Evolutionary conservation across 768 basidiomycete genomes (phyloP).

Genomic region (Hericium alpestre): DNA sequence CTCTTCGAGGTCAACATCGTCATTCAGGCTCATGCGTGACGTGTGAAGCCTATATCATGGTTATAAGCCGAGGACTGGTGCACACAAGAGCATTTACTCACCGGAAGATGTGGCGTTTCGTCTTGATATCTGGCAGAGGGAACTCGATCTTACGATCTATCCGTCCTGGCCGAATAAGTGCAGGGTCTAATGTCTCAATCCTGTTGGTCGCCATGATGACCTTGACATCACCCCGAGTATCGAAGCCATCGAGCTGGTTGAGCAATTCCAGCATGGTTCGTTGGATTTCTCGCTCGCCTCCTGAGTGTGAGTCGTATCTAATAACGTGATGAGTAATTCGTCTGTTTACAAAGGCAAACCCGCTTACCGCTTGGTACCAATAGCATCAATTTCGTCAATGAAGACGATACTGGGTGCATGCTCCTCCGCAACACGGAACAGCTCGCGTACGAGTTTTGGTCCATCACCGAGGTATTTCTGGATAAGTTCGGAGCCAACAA

Average conservation of each 20-base stretch:
- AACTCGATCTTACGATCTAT: constrained; percentile 99
- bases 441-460: constrained; percentile 92
- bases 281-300: constrained; percentile 98
- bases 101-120: constrained; percentile 98
- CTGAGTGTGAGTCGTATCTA: constrained; percentile 96
- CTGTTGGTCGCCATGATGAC: constrained; percentile 99
- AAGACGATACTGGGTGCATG: constrained; percentile 98
- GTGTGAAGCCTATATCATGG: constrained; percentile 62
- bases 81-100: constrained; percentile 20
- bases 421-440: constrained; percentile 96
- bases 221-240: constrained; percentile 98
- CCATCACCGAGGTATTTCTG: constrained; percentile 99
- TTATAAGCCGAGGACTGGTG: constrained; percentile 4
- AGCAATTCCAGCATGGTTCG: constrained; percentile 97
- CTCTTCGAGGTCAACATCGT: constrained; percentile 91
- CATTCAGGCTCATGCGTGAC: constrained; percentile 80
- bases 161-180: constrained; percentile 94
- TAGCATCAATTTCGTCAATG: constrained; percentile 57
- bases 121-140: constrained; percentile 95
- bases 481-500: constrained; percentile 95
- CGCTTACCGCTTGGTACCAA: constrained; percentile 90
- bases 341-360: background rate
- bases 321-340: background rate
- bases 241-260: constrained; percentile 99
- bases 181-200: constrained; percentile 95